These are phyloP conservation scores for Oryza australiensis DNA, from an alignment of 176 grass and related monocot genomes.

Conservation along the genomic window DNA sequence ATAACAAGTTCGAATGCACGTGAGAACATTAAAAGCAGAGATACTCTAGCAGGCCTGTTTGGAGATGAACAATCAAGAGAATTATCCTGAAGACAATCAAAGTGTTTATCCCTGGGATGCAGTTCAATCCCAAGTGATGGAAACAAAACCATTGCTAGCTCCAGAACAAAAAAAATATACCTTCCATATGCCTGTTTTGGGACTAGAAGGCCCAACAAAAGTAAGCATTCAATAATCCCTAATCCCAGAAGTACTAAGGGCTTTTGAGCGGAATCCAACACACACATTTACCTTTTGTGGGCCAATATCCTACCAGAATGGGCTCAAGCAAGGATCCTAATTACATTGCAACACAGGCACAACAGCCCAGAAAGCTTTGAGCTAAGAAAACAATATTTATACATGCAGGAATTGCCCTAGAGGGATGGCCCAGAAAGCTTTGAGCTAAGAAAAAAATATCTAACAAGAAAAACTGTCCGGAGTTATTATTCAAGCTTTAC, in stretches of 20 bases:
- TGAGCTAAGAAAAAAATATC: background rate
- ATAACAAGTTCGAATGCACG: background rate
- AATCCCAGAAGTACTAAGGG: background rate
- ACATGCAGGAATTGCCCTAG: background rate
- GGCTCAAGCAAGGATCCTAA: background rate
- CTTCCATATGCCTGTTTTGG: background rate
- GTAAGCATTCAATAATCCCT: background rate
- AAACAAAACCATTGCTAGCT: background rate
- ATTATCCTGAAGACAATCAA: background rate
- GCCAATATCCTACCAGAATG: conserved; percentile 5
- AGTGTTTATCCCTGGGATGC: background rate
- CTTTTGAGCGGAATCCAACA: background rate
- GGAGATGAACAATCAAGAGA: background rate
- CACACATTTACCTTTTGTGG: background rate
- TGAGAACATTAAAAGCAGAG: background rate
- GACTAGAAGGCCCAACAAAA: background rate
- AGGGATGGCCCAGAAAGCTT: background rate
- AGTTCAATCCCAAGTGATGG: background rate
- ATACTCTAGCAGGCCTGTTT: background rate
- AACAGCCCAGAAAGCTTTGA: background rate
- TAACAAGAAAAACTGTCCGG: background rate
- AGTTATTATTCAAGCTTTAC: background rate
- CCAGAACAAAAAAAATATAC: background rate
- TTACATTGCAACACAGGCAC: background rate
- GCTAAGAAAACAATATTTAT: background rate